A percentile compares a stretch with the other conserved stretches of the same genome.
Evolutionary conservation across 805 yeast species (phyloP).

Genomic region (Yamadazyma kitorensis): DNA sequence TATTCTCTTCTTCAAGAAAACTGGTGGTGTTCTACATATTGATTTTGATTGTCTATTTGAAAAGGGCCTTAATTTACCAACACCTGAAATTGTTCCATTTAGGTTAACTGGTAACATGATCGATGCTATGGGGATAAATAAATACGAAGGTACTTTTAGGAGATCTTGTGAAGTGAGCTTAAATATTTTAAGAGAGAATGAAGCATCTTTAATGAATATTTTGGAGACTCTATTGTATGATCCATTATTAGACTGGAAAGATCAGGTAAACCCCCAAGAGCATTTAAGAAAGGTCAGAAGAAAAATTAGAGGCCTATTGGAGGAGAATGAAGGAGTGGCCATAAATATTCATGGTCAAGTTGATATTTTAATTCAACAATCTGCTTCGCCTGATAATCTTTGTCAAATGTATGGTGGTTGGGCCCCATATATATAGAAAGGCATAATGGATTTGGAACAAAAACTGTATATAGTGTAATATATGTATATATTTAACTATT

Average conservation of each 20-base stretch:
- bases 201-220: constrained; percentile 81
- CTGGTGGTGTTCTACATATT: constrained; percentile 85
- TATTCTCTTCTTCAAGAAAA: constrained; percentile 64
- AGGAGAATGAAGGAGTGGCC: constrained; percentile 75
- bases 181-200: constrained; percentile 68
- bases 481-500: not conserved
- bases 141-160: constrained; percentile 87
- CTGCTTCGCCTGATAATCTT: constrained; percentile 67
- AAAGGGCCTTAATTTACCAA: constrained; percentile 65
- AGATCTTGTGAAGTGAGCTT: constrained; percentile 83
- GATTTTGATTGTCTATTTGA: constrained; percentile 97
- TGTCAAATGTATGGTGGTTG: constrained; percentile 94
- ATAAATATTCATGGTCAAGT: constrained; percentile 92
- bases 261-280: constrained; percentile 53
- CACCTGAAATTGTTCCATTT: constrained; percentile 95
- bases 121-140: constrained; percentile 88
- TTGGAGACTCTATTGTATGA: constrained; percentile 92
- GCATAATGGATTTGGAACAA: not conserved
- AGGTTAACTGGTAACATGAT: constrained; percentile 85
- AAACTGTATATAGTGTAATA: not conserved
- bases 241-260: constrained; percentile 80
- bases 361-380: constrained; percentile 80
- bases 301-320: constrained; percentile 80
- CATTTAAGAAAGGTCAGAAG: constrained; percentile 72
- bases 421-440: constrained; percentile 42